These are phyloP conservation scores for Pyrrhoderma lamaoense DNA, from an alignment of 1,284 basidiomycete genomes.

Conservation along the genomic window DNA sequence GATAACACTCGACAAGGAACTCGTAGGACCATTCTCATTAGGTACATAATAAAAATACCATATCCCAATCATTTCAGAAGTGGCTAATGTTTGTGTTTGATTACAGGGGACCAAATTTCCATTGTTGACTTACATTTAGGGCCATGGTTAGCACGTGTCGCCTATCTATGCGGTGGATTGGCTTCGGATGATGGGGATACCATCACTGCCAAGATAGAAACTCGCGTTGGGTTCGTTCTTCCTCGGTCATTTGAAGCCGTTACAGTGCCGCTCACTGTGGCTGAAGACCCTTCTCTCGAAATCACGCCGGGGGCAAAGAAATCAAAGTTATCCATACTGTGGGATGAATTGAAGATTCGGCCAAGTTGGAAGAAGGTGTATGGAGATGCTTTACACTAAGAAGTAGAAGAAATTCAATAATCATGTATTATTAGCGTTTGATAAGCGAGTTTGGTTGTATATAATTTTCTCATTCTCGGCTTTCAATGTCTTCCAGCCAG, in stretches of 20 bases:
- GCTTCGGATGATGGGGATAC: slow-evolving; percentile 41
- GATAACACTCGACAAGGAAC: slow-evolving; percentile 43
- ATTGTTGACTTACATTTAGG: slow-evolving; percentile 76
- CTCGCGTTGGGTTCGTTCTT: slow-evolving; percentile 38
- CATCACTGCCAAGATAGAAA: slow-evolving; percentile 44
- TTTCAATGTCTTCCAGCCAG: too few species aligned
- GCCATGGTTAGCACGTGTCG: slow-evolving; percentile 67
- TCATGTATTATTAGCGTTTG: too few species aligned
- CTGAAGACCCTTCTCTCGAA: slow-evolving; percentile 7
- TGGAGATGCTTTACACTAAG: slow-evolving; percentile 37
- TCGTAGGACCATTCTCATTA: slow-evolving; percentile 66
- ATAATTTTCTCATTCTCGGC: too few species aligned
- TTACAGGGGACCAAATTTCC: slow-evolving; percentile 67
- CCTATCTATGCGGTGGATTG: slow-evolving; percentile 48
- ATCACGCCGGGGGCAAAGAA: slow-evolving; percentile 24
- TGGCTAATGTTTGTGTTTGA: neutral
- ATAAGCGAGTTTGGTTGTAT: too few species aligned
- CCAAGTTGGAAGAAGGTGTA: slow-evolving; percentile 67
- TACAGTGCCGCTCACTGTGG: neutral
- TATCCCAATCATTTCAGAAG: too few species aligned
- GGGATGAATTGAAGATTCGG: slow-evolving; percentile 58
- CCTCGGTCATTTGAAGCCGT: slow-evolving; percentile 33
- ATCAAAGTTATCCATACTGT: slow-evolving; percentile 52
- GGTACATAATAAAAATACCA: slow-evolving; percentile 36
- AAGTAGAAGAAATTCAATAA: too few species aligned